Evolutionary conservation across 2,329 filamentous ascomycete genomes (phyloP), one percentile per base, ranked within the genome.

Genomic region (Diplodia seriata): DNA sequence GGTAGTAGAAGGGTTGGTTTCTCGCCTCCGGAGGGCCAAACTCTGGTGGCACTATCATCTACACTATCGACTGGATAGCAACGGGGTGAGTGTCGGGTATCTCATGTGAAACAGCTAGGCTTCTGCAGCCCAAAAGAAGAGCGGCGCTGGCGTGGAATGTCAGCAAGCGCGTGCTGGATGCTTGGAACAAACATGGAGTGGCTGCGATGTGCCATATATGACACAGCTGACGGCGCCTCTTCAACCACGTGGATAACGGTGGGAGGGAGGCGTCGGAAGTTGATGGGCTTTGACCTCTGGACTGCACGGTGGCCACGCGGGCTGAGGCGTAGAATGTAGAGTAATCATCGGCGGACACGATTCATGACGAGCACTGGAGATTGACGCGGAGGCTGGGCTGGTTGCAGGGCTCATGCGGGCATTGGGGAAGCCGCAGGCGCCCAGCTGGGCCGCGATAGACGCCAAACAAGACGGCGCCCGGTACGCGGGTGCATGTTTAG

Each of bases 351-450:
- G 38, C 18, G 18, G 36, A 14, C 56, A 26, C 29, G 40, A 43
- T 49, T 31, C 26, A 49, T 7, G 43, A 26, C 59, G 33, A 63
- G 47, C 14, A n/a, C 15, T 63, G 47, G 59, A 63, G 43, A 63
- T 51, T 51, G 57, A 49, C 18, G 59, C 38, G 43, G 47, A 63
- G 43, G n/a, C 59, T 38, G 59, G 47, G 59, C 59, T 51, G 47
- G 11, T 31, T 33, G 40, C 9, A 50, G 57, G 26, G 15, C 29
- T 50, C 43, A 62, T 62, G 57, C 57, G 9, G 57, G 33, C 26
- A 1, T 23, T 20, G 23, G 26, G 14, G 47, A 50, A 33, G 7
- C 40, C 5, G 23, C 26, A 5, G 20, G 4, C 26, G 4, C 26
- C 26, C 26, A 26, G 26, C 26, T 26, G 26, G 26, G 26, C 9